Evolutionary conservation across 139 green algal genomes (phyloP), one percentile per base, ranked within the genome.

Genomic region (Edaphochlamys debaryana): DNA sequence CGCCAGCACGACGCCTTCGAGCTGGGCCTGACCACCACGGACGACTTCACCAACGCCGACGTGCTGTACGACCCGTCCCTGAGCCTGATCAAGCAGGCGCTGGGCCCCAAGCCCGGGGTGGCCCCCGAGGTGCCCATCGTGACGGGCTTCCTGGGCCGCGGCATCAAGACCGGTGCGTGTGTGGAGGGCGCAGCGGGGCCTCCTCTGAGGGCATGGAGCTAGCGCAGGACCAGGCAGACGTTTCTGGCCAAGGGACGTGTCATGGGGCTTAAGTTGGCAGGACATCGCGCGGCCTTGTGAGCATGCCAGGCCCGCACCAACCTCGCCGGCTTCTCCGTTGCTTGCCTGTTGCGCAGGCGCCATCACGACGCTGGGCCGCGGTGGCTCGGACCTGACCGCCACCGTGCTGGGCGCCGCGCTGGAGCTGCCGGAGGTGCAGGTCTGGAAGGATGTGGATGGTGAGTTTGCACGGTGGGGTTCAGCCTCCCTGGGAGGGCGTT

Each of bases 401-500:
- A 99, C 97, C 6, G 91, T 99, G 36, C 92, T 99, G 36, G 98
- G 97, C 27, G 93, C 94, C 20, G 95, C 88, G 17, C 62, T 89
- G 85, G 58, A 73, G 40, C 82, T 89, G 60, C 54, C 67, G 9
- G 88, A 89, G 68, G 88, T 92, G 60, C 85, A 92, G 42, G 97
- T 99, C 40, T 99, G 97, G 97, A 99, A 99, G 87, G 97, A 99
- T 58, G 97, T 99, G 32, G 96, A 99, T 69, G 97, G 96, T 88
- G 82, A 87, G 82, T 29, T 29, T 8, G 58, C n/a, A n/a, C n/a
- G n/a, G n/a, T n/a, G n/a, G n/a, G n/a, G n/a, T n/a, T n/a, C n/a
- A n/a, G n/a, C n/a, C n/a, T n/a, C n/a, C n/a, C n/a, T n/a, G n/a
- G n/a, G n/a, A n/a, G n/a, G n/a, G n/a, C n/a, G n/a, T n/a, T n/a